Evolutionary conservation across 2,329 filamentous ascomycete genomes (phyloP).

Genomic region (Exophiala lecanii-corni): DNA sequence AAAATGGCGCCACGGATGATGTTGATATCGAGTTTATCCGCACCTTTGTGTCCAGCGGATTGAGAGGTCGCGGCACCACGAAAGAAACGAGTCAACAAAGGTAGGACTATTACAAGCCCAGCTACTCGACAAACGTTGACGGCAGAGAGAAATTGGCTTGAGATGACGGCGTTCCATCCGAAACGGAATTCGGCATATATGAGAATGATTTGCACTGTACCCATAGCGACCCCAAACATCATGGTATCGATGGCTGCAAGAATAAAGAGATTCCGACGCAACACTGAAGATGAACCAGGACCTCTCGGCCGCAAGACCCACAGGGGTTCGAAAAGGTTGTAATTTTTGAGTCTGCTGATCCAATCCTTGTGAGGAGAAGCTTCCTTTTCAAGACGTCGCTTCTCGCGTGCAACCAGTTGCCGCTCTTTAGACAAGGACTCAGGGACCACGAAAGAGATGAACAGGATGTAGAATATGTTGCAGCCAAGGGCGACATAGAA

Average conservation of each 20-base stretch:
- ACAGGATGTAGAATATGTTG: constrained; percentile 69
- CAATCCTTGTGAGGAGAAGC: constrained; percentile 33
- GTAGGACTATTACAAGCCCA: constrained; percentile 69
- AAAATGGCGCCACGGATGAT: constrained; percentile 70
- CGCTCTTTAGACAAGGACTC: constrained; percentile 76
- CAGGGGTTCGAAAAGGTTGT: constrained; percentile 72
- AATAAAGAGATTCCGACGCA: constrained; percentile 77
- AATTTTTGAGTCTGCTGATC: constrained; percentile 42
- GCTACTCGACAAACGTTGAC: constrained; percentile 72
- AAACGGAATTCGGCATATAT: constrained; percentile 80
- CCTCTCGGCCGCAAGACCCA: constrained; percentile 72
- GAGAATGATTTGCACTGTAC: constrained; percentile 72
- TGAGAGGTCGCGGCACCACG: constrained; percentile 41
- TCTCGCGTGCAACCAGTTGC: constrained; percentile 66
- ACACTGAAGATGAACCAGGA: constrained; percentile 51
- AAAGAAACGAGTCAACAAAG: constrained; percentile 70
- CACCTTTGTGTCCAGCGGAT: constrained; percentile 57
- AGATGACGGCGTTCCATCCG: constrained; percentile 75
- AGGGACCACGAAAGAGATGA: constrained; percentile 67
- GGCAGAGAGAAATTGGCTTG: constrained; percentile 74
- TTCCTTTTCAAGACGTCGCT: constrained; percentile 46
- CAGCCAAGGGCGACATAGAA: constrained; percentile 77
- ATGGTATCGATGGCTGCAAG: constrained; percentile 77
- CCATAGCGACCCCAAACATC: constrained; percentile 76
- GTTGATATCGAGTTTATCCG: constrained; percentile 71